Percentiles rank a stretch among this genome's conserved stretches.
phyloP scores from a whole-genome alignment of 139 green algal species.

The Chlamydomonas sp. region DNA sequence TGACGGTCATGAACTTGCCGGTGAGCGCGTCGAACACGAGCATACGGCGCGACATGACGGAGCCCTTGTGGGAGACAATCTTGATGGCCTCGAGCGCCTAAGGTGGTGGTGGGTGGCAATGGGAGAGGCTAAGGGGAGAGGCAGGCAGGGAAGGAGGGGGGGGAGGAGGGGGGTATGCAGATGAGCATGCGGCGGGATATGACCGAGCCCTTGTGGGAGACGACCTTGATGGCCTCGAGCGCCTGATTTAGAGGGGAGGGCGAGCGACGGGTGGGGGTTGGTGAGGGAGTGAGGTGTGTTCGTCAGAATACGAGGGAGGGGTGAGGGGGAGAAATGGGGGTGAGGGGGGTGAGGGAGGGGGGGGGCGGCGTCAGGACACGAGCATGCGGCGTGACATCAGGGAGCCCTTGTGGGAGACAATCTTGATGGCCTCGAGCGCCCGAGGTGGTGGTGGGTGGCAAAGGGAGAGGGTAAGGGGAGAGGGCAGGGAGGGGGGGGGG shows the following conservation, averaged over 20 bases:
- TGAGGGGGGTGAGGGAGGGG: no score
- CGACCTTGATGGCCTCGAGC: slow-evolving; percentile 87
- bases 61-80: slow-evolving; percentile 60
- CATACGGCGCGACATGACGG: slow-evolving; percentile 49
- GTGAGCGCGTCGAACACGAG: slow-evolving; percentile 65
- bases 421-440: slow-evolving; percentile 89
- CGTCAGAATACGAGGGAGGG: no score
- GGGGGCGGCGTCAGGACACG: no score
- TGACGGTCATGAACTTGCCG: slow-evolving; percentile 64
- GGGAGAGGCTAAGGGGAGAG: neutral
- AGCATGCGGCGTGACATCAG: slow-evolving; percentile 54
- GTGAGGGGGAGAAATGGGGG: no score
- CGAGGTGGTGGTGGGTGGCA: slow-evolving; percentile 27
- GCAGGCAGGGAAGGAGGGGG: no score
- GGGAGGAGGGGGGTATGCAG: no score
- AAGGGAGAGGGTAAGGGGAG: neutral
- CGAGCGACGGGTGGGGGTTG: no score
- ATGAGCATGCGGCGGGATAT: slow-evolving; percentile 59
- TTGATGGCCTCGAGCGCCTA: slow-evolving; percentile 93
- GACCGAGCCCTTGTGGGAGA: slow-evolving; percentile 55
- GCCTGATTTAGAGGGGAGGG: no score
- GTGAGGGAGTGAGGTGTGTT: no score
- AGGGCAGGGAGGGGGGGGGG: no score
- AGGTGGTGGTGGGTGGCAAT: neutral
- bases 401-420: slow-evolving; percentile 60